Base-by-base conservation (phyloP, 1,284 basidiomycete genomes). In the Ceratobasidium sp. region DNA sequence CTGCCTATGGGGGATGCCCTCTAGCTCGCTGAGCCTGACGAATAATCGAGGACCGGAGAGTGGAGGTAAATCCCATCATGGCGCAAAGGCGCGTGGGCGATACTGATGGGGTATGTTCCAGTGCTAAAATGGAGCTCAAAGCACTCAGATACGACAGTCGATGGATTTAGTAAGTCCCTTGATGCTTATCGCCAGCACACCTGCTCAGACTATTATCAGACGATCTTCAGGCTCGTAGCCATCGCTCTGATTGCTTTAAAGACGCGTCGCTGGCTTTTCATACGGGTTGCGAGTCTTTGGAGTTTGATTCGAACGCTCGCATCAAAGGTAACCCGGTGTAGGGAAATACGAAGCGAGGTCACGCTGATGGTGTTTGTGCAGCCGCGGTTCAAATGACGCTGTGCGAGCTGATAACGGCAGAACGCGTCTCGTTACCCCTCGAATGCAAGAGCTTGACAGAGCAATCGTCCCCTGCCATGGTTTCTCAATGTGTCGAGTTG, bases 401-500 rank as follows among this genome's bases (percentile, higher is more conserved):
- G 9, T 78, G 77, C 62, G 77, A 78, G 40, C 52, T 78, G 48
- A 48, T 62, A 38, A 78, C 77, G 12, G 77, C 77, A n/a, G 62
- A 73, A n/a, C 57, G 33, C 3, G 52, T 54, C n/a, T 78, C 77
- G 17, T 23, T 73, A 28, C 77, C 77, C 4, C 54, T 78, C 17
- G 77, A 78, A 59, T 78, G 77, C 62, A 66, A 54, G 62, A 6
- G 20, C 42, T 20, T 78, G 40, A 44, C 44, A 13, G 48, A 38
- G 4, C 50, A 59, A 28, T 26, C 54, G 46, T 48, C 70, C 13
- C 42, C 40, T 13, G 38, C 23, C 38, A 40, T n/a, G 7, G 33
- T 73, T 15, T 78, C 52, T 38, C 70, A 52, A 50, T 74, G 77
- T 44, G 69, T 65, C 52, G 52, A 74, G 59, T 78, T 54, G 48